Base-by-base conservation (phyloP, 129 eudicot genomes). In the Chrysanthemum seticuspe region DNA sequence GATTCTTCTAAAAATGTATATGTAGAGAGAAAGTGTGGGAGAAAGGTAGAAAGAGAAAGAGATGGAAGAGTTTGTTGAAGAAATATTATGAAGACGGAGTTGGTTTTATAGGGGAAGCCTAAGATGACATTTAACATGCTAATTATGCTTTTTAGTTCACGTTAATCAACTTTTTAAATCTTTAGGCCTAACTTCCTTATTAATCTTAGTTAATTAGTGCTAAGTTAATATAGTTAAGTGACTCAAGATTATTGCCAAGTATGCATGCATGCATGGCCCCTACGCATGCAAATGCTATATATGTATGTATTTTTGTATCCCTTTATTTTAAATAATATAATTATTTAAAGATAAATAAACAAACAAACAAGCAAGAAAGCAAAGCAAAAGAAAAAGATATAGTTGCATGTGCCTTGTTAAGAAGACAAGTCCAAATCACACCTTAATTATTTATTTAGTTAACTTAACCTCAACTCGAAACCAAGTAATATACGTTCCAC, bases 161-260 rank as follows among this genome's bases (percentile, higher is more conserved):
- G 44, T 71, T 76, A 70, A 72, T 81, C 80, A 76, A 59, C 70
- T 74, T 78, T 67, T 70, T 49, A 60, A 25, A 62, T 51, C 74
- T 67, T 69, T 78, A 44, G 74, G 57, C 88, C 91, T 83, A 86
- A 86, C 91, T 83, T 71, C 68, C 84, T 51, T 80, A 48, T 62
- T 74, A 69, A 80, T 61, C 66, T 23, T 45, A 34, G 31, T 34
- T 15, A 56, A 56, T 60, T 71, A 53, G 55, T 31, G 62, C 52
- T 62, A 51, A 51, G 18, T 56, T 57, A 53, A 65, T 45, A 67
- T 58, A 25, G 16, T n/a, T 34, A 65, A 31, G 52, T 18, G 52
- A 21, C 72, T 65, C 14, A 65, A n/a, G 50, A 68, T 54, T 9
- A 40, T 56, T 67, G 60, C 62, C 29, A 57, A 25, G 61, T 25